Base-by-base conservation (phyloP, 2,329 filamentous ascomycete genomes). In the Hansfordia pulvinata region DNA sequence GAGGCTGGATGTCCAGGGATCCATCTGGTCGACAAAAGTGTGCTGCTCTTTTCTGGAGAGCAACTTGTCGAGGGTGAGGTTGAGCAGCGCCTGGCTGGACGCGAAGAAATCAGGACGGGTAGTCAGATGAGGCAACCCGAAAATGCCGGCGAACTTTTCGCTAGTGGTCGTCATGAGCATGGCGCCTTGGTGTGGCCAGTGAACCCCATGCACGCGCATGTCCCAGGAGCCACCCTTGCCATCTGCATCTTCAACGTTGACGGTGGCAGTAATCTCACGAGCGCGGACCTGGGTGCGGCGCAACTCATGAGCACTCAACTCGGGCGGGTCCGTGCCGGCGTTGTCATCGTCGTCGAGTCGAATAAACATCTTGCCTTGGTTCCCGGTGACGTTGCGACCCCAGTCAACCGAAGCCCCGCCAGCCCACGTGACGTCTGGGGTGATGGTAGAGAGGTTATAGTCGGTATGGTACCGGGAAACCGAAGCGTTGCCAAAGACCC, bases 121-220 rank as follows among this genome's bases (percentile, higher is more conserved):
- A 1, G 80, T 63, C 27, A 98, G 65, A 50, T 96, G 85, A 15
- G 90, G 86, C 24, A 96, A 58, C 3, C 76, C 80, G 48, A 93
- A 93, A 30, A 96, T 76, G 22, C 90, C 86, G n/a, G 78, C 73
- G 43, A 90, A 90, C 57, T 93, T 94, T 45, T 93, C 81, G 50
- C 85, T 94, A 25, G 85, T 88, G 1, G 88, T 94, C 2, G 79
- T 82, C 46, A 96, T 58, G 19, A 96, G 58, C 26, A 90, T 70
- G 10, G 74, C 69, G 2, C 90, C 90, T 35, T 79, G 70, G n/a
- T 69, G 65, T 19, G 79, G 75, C 62, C 85, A 92, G 55, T 96
- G 88, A 4, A 92, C 67, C 4, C 90, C 90, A 50, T 84, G 76
- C 26, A 93, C 55, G 27, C 70, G 65, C 54, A 92, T 73, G 38